phyloP scores from a whole-genome alignment of 2,329 filamentous ascomycete genomes.

The Fusarium armeniacum region DNA sequence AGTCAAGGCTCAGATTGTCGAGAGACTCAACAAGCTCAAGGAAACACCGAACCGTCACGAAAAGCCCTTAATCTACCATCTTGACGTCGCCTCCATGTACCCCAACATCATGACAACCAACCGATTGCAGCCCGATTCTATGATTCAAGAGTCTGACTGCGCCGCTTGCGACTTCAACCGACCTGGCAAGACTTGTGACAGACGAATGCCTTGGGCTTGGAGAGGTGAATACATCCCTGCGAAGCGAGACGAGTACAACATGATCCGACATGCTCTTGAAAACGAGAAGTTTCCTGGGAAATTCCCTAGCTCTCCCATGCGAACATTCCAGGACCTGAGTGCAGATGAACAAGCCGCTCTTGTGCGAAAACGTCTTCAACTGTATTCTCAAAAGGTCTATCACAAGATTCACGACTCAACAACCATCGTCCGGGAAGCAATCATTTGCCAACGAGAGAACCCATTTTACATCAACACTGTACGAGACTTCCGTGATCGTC shows the following conservation, averaged over 20 bases:
- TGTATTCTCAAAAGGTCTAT: conserved; percentile 98
- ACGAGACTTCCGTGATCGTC: conserved; percentile 93
- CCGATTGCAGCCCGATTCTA: conserved; percentile 96
- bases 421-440: conserved; percentile 93
- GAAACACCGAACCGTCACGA: conserved; percentile 87
- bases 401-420: conserved; percentile 98
- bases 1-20: conserved; percentile 84
- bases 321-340: conserved; percentile 84
- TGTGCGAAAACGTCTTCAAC: conserved; percentile 87
- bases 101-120: conserved; percentile 99
- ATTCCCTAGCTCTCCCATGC: conserved; percentile 74
- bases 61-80: conserved; percentile 92
- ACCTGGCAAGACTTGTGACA: conserved; percentile 96
- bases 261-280: conserved; percentile 92
- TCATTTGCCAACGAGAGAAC: conserved; percentile 98
- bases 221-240: conserved; percentile 96
- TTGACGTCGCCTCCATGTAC: conserved; percentile 99
- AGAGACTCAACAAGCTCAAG: conserved; percentile 79
- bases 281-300: conserved; percentile 93
- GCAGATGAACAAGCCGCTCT: conserved; percentile 85
- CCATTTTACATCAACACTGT: conserved; percentile 99
- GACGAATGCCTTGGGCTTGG: conserved; percentile 96
- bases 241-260: conserved; percentile 98
- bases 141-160: conserved; percentile 96
- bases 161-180: conserved; percentile 98